Evolutionary conservation across 129 eudicot species (phyloP).

Genomic region (Arctium lappa): DNA sequence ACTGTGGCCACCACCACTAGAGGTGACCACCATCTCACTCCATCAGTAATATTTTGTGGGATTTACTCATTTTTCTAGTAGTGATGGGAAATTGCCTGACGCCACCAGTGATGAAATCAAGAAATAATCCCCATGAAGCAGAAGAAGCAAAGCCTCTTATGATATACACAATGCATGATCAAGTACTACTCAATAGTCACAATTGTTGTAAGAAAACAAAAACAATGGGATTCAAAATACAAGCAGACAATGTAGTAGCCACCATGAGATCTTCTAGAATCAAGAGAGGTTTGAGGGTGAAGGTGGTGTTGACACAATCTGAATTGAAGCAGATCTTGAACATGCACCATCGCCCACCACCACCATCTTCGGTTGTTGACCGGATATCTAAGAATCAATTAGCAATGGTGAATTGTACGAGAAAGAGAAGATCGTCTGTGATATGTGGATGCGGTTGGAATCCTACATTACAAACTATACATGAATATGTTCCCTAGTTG

Average conservation of each 20-base stretch:
- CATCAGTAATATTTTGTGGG: too few species aligned
- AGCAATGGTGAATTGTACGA: background rate
- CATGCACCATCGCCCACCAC: background rate
- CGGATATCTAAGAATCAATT: background rate
- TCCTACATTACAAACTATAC: conserved; percentile 40
- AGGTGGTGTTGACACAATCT: conserved; percentile 35
- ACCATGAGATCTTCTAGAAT: conserved; percentile 1
- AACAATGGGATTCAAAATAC: conserved; percentile 16
- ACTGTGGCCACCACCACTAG: background rate
- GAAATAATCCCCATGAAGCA: conserved; percentile 5
- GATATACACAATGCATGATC: conserved; percentile 11
- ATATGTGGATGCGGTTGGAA: conserved; percentile 31
- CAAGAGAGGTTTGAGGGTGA: conserved; percentile 32
- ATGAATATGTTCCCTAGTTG: conserved; percentile 10
- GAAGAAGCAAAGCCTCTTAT: conserved; percentile 23
- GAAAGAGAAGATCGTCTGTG: conserved; percentile 5
- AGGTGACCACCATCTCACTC: background rate
- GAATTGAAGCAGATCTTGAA: conserved; percentile 35
- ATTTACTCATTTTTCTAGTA: background rate
- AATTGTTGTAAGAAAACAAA: conserved; percentile 12
- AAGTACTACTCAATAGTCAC: background rate
- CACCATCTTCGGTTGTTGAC: background rate
- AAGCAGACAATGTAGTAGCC: background rate
- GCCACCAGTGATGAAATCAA: conserved; percentile 4
- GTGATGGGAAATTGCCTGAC: conserved; percentile 29